Evolutionary conservation across 129 eudicot species (phyloP).

Genomic region (Kitagawia praeruptora): DNA sequence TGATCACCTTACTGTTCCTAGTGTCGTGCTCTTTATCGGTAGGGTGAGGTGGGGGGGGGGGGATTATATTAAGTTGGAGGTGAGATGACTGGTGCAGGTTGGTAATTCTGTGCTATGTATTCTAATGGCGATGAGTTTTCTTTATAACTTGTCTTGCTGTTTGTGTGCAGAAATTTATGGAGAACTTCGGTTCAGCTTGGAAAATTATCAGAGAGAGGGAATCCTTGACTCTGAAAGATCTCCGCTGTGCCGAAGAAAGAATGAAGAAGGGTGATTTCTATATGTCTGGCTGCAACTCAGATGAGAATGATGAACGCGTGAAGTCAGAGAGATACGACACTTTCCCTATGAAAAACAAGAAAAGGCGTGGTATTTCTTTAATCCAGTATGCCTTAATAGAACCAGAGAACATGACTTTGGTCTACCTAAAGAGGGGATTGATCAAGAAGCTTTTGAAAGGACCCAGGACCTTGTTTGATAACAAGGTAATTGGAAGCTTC

Average conservation of each 20-base stretch:
- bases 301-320: constrained; percentile 31
- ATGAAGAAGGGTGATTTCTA: constrained; percentile 27
- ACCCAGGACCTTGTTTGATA: not conserved
- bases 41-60: too few species aligned
- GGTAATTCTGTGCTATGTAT: not conserved
- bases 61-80: not conserved
- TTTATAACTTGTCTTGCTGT: not conserved
- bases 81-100: not conserved
- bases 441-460: not conserved
- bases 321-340: not conserved
- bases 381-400: not conserved
- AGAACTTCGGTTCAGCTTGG: constrained; percentile 58
- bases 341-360: not conserved
- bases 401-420: not conserved
- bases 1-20: too few species aligned
- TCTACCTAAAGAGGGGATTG: not conserved
- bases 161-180: not conserved
- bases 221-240: constrained; percentile 38
- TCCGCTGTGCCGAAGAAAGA: constrained; percentile 29
- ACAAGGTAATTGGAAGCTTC: constrained; percentile 39
- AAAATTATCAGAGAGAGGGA: constrained; percentile 43
- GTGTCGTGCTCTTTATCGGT: too few species aligned
- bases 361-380: not conserved
- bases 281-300: constrained; percentile 24
- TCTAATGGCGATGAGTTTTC: not conserved